These are phyloP conservation scores for Capsicum pubescens DNA, from an alignment of 257 asterid genomes.

Conservation along the genomic window DNA sequence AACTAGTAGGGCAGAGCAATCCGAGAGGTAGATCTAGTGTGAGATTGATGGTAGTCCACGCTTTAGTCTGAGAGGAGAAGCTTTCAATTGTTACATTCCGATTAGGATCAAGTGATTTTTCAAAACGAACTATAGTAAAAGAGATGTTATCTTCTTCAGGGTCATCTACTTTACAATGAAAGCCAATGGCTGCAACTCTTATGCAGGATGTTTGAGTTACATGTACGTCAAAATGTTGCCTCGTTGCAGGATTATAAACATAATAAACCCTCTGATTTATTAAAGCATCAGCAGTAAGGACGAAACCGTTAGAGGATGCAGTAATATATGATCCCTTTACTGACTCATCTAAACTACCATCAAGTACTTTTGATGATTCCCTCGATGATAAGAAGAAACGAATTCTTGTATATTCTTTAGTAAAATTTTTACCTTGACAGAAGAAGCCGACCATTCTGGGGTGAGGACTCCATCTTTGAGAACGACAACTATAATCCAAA, in stretches of 20 bases:
- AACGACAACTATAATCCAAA: neutral
- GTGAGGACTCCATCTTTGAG: neutral
- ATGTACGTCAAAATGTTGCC: neutral
- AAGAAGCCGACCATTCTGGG: neutral
- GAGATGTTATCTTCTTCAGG: neutral
- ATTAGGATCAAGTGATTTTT: neutral
- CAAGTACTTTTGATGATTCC: neutral
- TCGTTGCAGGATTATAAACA: neutral
- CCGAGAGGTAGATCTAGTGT: neutral
- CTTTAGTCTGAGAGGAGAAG: neutral
- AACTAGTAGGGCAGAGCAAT: too few relatives aligned
- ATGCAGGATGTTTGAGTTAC: too few relatives aligned
- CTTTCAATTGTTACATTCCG: constrained; percentile 1
- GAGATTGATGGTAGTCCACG: neutral
- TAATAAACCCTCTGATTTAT: neutral
- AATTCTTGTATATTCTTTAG: neutral
- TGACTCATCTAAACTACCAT: neutral
- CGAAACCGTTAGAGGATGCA: neutral
- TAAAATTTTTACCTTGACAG: neutral
- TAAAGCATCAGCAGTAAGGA: neutral
- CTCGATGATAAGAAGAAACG: neutral
- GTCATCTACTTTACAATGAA: neutral
- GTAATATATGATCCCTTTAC: neutral
- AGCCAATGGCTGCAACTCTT: neutral
- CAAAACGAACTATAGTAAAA: neutral